Evolutionary conservation across 768 basidiomycete genomes (phyloP).

Genomic region (Tremella mesenterica): DNA sequence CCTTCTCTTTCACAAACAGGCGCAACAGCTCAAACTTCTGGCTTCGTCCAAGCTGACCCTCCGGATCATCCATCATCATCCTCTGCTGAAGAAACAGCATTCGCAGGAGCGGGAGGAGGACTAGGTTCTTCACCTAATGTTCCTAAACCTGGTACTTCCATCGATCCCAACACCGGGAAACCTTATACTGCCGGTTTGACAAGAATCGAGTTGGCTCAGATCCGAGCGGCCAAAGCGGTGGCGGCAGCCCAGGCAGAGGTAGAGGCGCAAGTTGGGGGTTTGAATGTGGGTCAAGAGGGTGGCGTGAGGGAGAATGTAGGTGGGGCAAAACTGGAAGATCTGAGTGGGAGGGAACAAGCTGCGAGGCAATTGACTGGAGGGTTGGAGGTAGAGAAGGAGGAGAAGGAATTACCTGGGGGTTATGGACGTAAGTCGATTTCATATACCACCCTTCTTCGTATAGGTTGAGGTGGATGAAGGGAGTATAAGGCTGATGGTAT

Average conservation of each 20-base stretch:
- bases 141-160: constrained; percentile 26
- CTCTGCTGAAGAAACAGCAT: neutral
- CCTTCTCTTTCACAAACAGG: neutral
- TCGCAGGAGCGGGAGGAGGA: constrained; percentile 22
- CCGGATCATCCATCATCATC: neutral
- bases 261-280: constrained; percentile 5
- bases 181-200: constrained; percentile 31
- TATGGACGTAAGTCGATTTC: constrained; percentile 9
- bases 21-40: neutral
- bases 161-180: constrained; percentile 30
- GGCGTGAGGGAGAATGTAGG: constrained; percentile 2
- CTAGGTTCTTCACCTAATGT: constrained; percentile 29
- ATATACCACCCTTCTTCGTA: neutral
- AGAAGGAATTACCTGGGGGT: constrained; percentile 31
- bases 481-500: neutral
- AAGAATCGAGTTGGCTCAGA: constrained; percentile 27
- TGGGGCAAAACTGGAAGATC: constrained; percentile 17
- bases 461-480: too few species aligned
- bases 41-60: neutral
- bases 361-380: constrained; percentile 28
- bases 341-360: constrained; percentile 39
- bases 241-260: constrained; percentile 8
- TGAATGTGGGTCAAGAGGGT: neutral
- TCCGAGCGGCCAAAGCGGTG: constrained; percentile 18
- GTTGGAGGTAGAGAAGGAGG: neutral